Conservation (phyloP, 2,329 filamentous ascomycete species). For the Trichoderma oligosporum region DNA sequence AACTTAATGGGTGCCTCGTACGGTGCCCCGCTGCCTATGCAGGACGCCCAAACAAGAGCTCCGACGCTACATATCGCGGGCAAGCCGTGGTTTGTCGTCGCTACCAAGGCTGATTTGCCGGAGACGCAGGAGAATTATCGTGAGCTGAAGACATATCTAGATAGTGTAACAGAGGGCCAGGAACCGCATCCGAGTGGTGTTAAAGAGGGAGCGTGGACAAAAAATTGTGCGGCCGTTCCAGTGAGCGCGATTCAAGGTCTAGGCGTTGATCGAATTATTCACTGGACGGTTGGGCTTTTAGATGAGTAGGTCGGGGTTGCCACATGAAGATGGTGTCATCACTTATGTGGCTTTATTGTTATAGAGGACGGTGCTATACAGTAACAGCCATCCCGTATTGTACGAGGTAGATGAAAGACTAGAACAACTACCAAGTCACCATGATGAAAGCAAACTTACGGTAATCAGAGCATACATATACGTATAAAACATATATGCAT, state of each 20-base stretch:
- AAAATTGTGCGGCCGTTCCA: conserved; percentile 68
- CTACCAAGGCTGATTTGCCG: conserved; percentile 84
- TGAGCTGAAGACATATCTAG: conserved; percentile 66
- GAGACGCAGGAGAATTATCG: conserved; percentile 75
- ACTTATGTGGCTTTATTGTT: too few species aligned
- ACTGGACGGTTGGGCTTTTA: conserved; percentile 67
- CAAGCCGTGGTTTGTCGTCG: conserved; percentile 96
- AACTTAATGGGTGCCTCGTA: conserved; percentile 26
- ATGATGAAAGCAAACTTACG: background rate
- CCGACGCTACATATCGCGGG: conserved; percentile 70
- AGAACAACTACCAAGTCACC: background rate
- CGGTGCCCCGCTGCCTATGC: conserved; percentile 12
- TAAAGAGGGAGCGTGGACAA: conserved; percentile 52
- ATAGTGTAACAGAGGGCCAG: conserved; percentile 57
- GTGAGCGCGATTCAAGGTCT: conserved; percentile 87
- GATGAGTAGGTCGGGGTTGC: conserved; percentile 42
- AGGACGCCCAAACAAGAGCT: conserved; percentile 17
- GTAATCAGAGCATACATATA: too few species aligned
- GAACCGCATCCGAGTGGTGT: conserved; percentile 70
- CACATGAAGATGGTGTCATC: background rate
- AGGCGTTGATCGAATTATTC: conserved; percentile 71
- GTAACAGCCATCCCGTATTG: background rate
- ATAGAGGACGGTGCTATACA: too few species aligned
- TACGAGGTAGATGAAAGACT: background rate
- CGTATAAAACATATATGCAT: conserved; percentile 23